Percentiles rank a stretch among this genome's conserved stretches.
These are phyloP conservation scores for Diaporthe capsici DNA, from an alignment of 2,329 filamentous ascomycete genomes.

Conservation along the genomic window DNA sequence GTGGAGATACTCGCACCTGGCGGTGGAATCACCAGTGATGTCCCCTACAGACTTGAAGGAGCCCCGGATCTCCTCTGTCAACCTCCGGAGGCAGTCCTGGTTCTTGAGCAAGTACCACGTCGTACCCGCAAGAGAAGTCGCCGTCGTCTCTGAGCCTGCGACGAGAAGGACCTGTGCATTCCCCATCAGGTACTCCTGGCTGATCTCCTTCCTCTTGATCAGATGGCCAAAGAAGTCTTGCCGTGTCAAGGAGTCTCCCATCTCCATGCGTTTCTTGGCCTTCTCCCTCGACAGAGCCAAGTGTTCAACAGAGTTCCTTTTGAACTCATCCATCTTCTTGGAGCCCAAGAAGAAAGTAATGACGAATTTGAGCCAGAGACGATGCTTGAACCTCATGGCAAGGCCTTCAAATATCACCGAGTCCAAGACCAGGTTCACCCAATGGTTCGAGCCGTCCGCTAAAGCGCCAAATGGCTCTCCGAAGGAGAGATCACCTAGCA, in stretches of 20 bases:
- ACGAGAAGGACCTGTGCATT: conserved; percentile 34
- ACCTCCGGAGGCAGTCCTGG: conserved; percentile 45
- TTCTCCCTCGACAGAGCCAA: conserved; percentile 24
- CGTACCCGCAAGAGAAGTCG: conserved; percentile 36
- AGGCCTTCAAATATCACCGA: background rate
- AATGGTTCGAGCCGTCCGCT: conserved; percentile 35
- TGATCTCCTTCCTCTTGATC: conserved; percentile 37
- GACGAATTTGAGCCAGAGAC: background rate
- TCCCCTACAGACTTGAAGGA: conserved; percentile 53
- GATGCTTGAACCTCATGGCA: background rate
- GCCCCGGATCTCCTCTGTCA: conserved; percentile 56
- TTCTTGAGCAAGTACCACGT: conserved; percentile 47
- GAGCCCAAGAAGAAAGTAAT: conserved; percentile 14
- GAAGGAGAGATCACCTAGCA: conserved; percentile 47
- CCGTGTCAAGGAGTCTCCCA: conserved; percentile 16
- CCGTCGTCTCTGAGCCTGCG: conserved; percentile 42
- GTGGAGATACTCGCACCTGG: conserved; percentile 30
- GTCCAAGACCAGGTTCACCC: conserved; percentile 34
- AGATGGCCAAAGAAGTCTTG: conserved; percentile 38
- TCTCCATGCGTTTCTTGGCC: conserved; percentile 28
- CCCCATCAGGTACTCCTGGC: conserved; percentile 16
- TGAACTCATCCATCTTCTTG: background rate
- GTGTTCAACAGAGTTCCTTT: background rate
- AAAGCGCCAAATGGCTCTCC: conserved; percentile 42
- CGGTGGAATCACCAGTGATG: conserved; percentile 49